These are phyloP conservation scores for Epichloe scottii DNA, from an alignment of 2,329 filamentous ascomycete genomes.

Conservation along the genomic window DNA sequence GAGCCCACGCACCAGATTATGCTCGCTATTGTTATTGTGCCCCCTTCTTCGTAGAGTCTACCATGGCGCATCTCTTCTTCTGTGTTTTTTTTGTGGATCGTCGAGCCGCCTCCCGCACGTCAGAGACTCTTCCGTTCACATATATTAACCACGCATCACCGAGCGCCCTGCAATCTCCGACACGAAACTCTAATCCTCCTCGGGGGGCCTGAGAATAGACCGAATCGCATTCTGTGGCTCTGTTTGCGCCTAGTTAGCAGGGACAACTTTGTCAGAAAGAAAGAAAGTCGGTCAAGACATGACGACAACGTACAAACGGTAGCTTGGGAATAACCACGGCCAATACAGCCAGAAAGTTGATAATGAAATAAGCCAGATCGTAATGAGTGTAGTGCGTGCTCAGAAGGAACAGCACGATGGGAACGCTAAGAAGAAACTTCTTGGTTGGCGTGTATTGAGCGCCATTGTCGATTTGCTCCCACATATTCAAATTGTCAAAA, in stretches of 20 bases:
- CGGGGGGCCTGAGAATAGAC: conserved; percentile 59
- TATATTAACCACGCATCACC: conserved; percentile 1
- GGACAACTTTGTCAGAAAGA: background rate
- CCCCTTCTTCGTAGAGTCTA: conserved; percentile 5
- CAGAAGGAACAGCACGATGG: conserved; percentile 84
- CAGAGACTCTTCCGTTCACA: background rate
- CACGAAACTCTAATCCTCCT: conserved; percentile 30
- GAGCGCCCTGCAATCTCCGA: conserved; percentile 3
- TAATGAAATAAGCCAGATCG: conserved; percentile 89
- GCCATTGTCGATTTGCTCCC: conserved; percentile 99
- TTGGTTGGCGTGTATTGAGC: conserved; percentile 98
- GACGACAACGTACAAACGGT: conserved; percentile 60
- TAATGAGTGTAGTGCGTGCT: conserved; percentile 99
- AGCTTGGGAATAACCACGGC: conserved; percentile 93
- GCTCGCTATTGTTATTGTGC: conserved; percentile 22
- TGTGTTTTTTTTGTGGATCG: background rate
- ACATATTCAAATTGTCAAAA: conserved; percentile 99
- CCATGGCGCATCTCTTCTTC: conserved; percentile 5
- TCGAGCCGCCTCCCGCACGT: background rate
- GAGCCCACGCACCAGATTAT: conserved; percentile 20
- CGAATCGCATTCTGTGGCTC: conserved; percentile 69
- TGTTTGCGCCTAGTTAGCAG: conserved; percentile 24
- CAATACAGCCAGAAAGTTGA: conserved; percentile 89
- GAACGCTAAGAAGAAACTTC: conserved; percentile 92
- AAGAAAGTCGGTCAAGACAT: background rate